A percentile compares a stretch with the other conserved stretches of the same genome.
phyloP scores from a whole-genome alignment of 371 early-diverging fungal genomes.

The Mortierella sp. region DNA sequence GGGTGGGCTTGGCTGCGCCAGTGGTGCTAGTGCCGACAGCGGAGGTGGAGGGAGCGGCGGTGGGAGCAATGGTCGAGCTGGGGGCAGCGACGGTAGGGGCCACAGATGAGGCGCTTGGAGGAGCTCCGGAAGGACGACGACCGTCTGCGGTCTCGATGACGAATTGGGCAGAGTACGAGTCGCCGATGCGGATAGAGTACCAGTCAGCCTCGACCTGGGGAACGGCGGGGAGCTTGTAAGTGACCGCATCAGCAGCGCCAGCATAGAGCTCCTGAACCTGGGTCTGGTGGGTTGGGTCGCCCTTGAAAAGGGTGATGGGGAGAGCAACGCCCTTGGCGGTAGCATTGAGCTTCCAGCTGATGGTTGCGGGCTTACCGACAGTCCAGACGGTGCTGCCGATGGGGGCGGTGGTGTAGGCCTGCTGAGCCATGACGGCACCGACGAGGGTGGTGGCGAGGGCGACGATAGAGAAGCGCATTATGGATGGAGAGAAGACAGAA shows the following conservation, averaged over 20 bases:
- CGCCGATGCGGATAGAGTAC: slow-evolving; percentile 44
- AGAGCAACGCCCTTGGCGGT: slow-evolving; percentile 8
- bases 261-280: slow-evolving; percentile 8
- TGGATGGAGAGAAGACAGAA: slow-evolving; percentile 6
- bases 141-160: slow-evolving; percentile 28
- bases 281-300: slow-evolving; percentile 31
- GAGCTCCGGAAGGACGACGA: background rate
- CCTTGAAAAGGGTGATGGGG: slow-evolving; percentile 32
- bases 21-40: background rate
- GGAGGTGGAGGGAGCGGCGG: slow-evolving; percentile 11
- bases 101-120: slow-evolving; percentile 5
- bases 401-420: slow-evolving; percentile 44
- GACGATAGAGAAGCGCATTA: slow-evolving; percentile 42
- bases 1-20: slow-evolving; percentile 8
- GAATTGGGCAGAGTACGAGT: slow-evolving; percentile 26
- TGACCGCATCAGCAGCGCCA: slow-evolving; percentile 8
- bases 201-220: slow-evolving; percentile 18
- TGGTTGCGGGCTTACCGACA: slow-evolving; percentile 20
- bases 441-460: slow-evolving; percentile 33
- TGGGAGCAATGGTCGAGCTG: slow-evolving; percentile 13
- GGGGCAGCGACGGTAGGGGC: background rate
- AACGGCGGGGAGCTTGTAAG: slow-evolving; percentile 19
- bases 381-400: slow-evolving; percentile 33
- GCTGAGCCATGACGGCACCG: slow-evolving; percentile 35
- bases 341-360: slow-evolving; percentile 29